Conservation (phyloP, 108 stramenopile species). For the Parietichytrium sp. region DNA sequence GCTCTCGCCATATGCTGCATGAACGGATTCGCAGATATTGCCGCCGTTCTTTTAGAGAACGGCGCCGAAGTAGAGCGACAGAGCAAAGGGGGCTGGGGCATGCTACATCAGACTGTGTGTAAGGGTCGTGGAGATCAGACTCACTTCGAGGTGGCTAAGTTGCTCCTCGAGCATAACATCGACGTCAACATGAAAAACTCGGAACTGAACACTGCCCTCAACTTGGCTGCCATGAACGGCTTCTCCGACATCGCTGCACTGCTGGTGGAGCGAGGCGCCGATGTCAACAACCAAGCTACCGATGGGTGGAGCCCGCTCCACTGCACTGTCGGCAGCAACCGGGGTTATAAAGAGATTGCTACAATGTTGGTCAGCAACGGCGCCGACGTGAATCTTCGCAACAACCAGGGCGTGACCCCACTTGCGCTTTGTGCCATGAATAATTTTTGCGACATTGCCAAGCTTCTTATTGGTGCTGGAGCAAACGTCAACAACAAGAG, state of each 20-base stretch:
- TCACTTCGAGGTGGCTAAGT: background rate
- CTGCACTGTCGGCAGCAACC: too few species aligned
- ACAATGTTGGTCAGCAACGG: background rate
- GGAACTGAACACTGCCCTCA: background rate
- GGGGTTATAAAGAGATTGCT: too few species aligned
- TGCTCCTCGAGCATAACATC: background rate
- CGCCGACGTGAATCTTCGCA: background rate
- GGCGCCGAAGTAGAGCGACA: slow-evolving; percentile 47
- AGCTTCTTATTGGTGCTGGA: background rate
- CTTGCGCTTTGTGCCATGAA: background rate
- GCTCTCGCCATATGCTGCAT: slow-evolving; percentile 48
- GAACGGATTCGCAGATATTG: slow-evolving; percentile 43
- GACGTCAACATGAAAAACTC: background rate
- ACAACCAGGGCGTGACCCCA: background rate
- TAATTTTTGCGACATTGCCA: background rate
- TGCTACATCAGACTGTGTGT: background rate
- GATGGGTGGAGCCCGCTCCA: slow-evolving; percentile 21
- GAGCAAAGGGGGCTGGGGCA: too few species aligned
- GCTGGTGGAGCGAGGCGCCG: background rate
- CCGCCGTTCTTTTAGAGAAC: slow-evolving; percentile 49
- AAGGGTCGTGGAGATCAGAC: background rate
- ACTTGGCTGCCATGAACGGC: background rate
- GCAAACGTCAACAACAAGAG: background rate
- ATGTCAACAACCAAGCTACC: background rate
- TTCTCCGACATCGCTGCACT: background rate